phyloP scores from a whole-genome alignment of 192 early-diverging fungal genomes.

The Podila verticillata region DNA sequence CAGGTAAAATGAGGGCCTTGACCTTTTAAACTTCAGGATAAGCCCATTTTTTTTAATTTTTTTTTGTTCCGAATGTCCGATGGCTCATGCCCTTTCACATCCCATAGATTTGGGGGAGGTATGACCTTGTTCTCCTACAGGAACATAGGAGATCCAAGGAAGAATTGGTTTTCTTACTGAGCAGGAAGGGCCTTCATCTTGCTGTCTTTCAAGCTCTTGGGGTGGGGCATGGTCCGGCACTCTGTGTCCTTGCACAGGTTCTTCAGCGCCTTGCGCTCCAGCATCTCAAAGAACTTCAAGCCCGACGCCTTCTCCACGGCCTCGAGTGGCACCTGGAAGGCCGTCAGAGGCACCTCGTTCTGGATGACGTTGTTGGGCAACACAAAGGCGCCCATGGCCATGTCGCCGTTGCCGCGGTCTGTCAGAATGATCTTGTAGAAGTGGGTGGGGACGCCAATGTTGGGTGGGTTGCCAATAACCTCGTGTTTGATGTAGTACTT shows the following conservation, averaged over 20 bases:
- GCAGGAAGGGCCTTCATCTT: constrained; percentile 36
- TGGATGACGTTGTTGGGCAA: constrained; percentile 84
- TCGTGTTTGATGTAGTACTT: constrained; percentile 87
- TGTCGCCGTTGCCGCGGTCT: constrained; percentile 54
- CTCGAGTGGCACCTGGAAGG: constrained; percentile 80
- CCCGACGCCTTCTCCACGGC: constrained; percentile 75
- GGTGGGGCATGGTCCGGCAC: constrained; percentile 50
- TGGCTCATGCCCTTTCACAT: constrained; percentile 20
- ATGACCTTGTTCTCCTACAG: too few relatives aligned
- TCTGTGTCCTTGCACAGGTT: constrained; percentile 60
- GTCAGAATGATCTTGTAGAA: constrained; percentile 93
- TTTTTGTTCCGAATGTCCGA: too few relatives aligned
- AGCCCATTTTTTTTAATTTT: too few relatives aligned
- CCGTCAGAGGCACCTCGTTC: constrained; percentile 67
- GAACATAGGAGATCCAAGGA: too few relatives aligned
- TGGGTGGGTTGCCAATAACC: constrained; percentile 88
- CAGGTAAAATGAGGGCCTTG: constrained; percentile 6
- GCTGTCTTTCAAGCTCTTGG: constrained; percentile 38
- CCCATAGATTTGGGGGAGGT: constrained; percentile 24
- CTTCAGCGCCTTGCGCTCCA: constrained; percentile 54
- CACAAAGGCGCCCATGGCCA: constrained; percentile 77
- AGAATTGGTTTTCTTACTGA: neutral
- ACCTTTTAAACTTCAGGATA: too few relatives aligned
- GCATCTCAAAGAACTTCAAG: constrained; percentile 74
- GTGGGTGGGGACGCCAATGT: constrained; percentile 91